Evolutionary conservation across 345 rosid species (phyloP), one percentile per base, ranked within the genome.

Genomic region (Aquilaria malaccensis): DNA sequence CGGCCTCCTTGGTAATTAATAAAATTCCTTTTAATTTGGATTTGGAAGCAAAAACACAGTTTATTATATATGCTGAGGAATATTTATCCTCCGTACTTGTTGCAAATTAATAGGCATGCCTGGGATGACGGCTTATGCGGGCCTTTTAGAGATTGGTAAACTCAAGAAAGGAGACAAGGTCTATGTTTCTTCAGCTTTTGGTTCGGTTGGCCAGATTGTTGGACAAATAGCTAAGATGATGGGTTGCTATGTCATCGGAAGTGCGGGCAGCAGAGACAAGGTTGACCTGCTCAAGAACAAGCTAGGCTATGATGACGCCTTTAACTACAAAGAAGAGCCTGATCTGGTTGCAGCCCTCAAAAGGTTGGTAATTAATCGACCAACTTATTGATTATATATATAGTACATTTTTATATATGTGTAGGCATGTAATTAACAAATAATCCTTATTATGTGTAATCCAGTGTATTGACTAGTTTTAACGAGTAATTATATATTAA

Each of bases 281-380:
- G 93, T 88, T 61, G 82, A 83, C 55, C 69, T 88, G 30, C 71
- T 85, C 47, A 84, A 70, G 79, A 75, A 51, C 56, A 83, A 80
- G 75, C 72, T 88, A 51, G 86, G 93, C 50, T 85, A 83, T 67
- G 79, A 88, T 61, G 90, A 74, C 14, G 90, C 90, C 68, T 83
- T 85, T 74, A 85, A 88, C 77, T 85, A 88, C 67, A 88, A 88
- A 58, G 88, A 83, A 59, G 86, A 85, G 58, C 55, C 45, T 14
- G 71, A 83, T 63, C 70, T 79, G 46, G 72, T 54, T 68, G 85
- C 76, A 51, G 83, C 88, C 48, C 52, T 85, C 57, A 83, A 85
- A 69, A 82, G 88, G 96, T 85, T 55, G 3, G 52, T 11, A 50
- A 22, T 22, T 22, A 22, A 22, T 22, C 22, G 22, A 22, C 22